Base-by-base conservation (phyloP, 768 basidiomycete genomes). In the Suillus variegatus region DNA sequence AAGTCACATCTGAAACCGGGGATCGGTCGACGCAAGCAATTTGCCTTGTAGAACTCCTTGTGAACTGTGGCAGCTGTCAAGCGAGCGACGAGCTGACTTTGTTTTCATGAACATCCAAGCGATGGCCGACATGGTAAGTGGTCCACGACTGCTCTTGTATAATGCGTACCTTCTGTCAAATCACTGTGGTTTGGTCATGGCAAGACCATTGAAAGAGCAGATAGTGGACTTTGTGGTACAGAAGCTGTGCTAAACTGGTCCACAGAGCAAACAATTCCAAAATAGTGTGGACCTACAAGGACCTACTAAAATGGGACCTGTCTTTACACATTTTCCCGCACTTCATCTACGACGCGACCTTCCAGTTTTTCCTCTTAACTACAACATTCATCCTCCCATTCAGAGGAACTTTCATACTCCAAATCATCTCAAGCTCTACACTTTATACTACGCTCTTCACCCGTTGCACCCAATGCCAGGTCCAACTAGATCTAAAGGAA, bases 281-380 rank as follows among this genome's bases (percentile, higher is more conserved):
- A 76, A 75, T 70, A 77, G 52, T 20, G 41, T 76, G 75, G 75
- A 76, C 75, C 75, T 68, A 76, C 75, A 76, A 43, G 72, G 67
- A 76, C 70, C 75, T 73, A 76, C 75, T 68, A 77, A 77, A 76
- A 71, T 58, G 68, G 75, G 69, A 67, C 40, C 14, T 8, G 46
- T 65, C 64, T 64, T 66, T 60, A 65, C 67, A 67, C 60, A 74
- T 75, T 74, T 70, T 68, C 67, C 74, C 67, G 63, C 65, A 63
- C 56, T 67, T 64, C 60, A 62, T 40, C 71, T 67, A 64, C 69
- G 72, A 75, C 76, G 75, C 73, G 75, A 68, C 47, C 70, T 66
- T 66, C 22, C 18, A 51, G 18, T 52, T 40, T 52, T 52, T 41
- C 67, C 65, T 66, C 25, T 32, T 49, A 46, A 64, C 66, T 32